Evolutionary conservation across 805 yeast genomes (phyloP), one percentile per base, ranked within the genome.

Genomic region (Wilhelminamyces savonicus): DNA sequence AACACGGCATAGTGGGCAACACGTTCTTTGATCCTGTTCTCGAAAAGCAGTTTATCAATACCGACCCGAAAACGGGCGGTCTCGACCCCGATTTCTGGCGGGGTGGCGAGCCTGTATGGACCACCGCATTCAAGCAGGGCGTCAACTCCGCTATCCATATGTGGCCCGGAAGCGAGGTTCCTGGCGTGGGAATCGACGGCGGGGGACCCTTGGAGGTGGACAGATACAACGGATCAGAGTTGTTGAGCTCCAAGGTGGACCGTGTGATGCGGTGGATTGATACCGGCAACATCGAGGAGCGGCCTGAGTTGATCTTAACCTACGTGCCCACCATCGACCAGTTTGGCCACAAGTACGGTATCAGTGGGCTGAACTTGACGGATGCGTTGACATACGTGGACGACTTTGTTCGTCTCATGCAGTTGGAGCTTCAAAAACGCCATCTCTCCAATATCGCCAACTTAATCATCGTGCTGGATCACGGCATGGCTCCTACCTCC

Each of bases 151-250:
- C 87, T 0, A 80, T 85, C n/a, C 94, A 87, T 54, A 87, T 86
- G 95, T 88, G 94, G 94, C 96, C 96, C 0, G 96, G 96, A 2
- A 76, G 87, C 35, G 95, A 86, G 43, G 94, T 78, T 6, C 68
- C 70, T 16, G 75, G 71, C 47, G 57, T 56, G 5, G 60, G 59
- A 10, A 48, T 51, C 20, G 44, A 21, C 34, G 48, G 32, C 64
- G 72, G 32, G 4, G 69, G 66, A 14, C 78, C 82, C 2, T 48
- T 69, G 32, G 70, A 68, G 27, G 74, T 75, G 20, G 92, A 81
- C 40, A 55, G 58, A 31, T 88, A 71, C 56, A 76, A 85, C 45
- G 76, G 74, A 4, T 55, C 75, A 2, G 94, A 83, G 53, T 41
- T 67, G 0, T 56, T 84, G 11, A 61, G 71, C 3, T 46, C 57